phyloP scores from a whole-genome alignment of 208 protist genomes.

The Wallacemonas sp. region DNA sequence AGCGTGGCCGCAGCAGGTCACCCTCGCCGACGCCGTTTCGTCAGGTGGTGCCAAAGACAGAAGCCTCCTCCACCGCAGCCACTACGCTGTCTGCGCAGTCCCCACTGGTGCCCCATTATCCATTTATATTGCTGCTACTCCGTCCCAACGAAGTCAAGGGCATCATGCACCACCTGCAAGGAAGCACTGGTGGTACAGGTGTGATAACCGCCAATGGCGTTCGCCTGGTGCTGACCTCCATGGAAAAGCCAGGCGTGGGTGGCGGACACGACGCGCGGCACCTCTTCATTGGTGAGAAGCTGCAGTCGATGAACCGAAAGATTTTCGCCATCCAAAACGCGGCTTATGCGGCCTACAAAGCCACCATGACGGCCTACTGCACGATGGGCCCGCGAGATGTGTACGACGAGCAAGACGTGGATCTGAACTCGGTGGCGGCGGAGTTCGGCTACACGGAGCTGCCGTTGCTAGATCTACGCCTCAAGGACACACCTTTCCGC shows the following conservation, averaged over 20 bases:
- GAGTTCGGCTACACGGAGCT: conserved; percentile 73
- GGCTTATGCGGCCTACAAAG: conserved; percentile 61
- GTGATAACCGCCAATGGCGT: conserved; percentile 15
- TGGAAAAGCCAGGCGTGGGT: not conserved
- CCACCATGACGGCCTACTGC: conserved; percentile 68
- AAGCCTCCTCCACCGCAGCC: not conserved
- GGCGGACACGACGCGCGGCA: conserved; percentile 24
- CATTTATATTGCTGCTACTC: conserved; percentile 46
- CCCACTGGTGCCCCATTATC: too few species aligned
- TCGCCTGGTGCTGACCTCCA: conserved; percentile 13
- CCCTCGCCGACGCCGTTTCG: conserved; percentile 11
- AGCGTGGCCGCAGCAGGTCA: conserved; percentile 33
- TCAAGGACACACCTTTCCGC: conserved; percentile 66
- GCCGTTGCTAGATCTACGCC: conserved; percentile 70
- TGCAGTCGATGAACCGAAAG: conserved; percentile 58
- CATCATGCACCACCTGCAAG: conserved; percentile 26
- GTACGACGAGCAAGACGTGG: conserved; percentile 51
- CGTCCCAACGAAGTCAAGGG: conserved; percentile 58
- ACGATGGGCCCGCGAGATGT: conserved; percentile 48
- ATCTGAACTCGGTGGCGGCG: conserved; percentile 49
- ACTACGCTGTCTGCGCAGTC: too few species aligned
- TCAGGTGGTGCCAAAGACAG: not conserved
- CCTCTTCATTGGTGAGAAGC: conserved; percentile 47
- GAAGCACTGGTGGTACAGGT: too few species aligned
- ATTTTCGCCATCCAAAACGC: conserved; percentile 58